These are phyloP conservation scores for Salix udensis DNA, from an alignment of 345 rosid genomes.

Conservation along the genomic window DNA sequence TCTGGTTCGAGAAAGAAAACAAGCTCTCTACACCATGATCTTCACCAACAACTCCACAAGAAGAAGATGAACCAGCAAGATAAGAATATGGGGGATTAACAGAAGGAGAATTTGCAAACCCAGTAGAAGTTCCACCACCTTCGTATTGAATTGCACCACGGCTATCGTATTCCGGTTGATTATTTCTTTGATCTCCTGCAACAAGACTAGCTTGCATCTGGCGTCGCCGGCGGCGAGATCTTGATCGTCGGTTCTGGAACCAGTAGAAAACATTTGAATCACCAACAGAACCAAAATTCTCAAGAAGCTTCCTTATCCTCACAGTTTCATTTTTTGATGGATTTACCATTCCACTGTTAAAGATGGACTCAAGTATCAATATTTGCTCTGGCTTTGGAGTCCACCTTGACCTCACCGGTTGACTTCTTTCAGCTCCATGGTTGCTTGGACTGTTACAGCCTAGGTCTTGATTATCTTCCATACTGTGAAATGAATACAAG, in stretches of 20 bases:
- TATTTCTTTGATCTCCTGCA: slow-evolving; percentile 24
- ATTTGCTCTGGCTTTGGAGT: slow-evolving; percentile 98
- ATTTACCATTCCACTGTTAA: slow-evolving; percentile 96
- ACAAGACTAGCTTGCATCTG: slow-evolving; percentile 75
- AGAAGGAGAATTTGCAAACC: slow-evolving; percentile 30
- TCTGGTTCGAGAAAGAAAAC: slow-evolving; percentile 48
- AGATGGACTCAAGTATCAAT: slow-evolving; percentile 95
- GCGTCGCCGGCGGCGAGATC: slow-evolving; percentile 94
- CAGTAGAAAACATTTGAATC: slow-evolving; percentile 99
- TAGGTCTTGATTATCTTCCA: slow-evolving; percentile 66
- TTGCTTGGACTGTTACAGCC: slow-evolving; percentile 40
- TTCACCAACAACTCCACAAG: slow-evolving; percentile 42
- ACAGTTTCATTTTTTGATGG: slow-evolving; percentile 97
- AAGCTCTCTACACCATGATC: slow-evolving; percentile 42
- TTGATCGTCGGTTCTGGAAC: slow-evolving; percentile 95
- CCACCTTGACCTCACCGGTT: slow-evolving; percentile 93
- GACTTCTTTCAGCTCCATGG: slow-evolving; percentile 43
- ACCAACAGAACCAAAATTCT: slow-evolving; percentile 85
- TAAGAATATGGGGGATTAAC: slow-evolving; percentile 33
- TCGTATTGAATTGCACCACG: slow-evolving; percentile 42
- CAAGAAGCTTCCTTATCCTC: slow-evolving; percentile 79
- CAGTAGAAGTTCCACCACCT: slow-evolving; percentile 22
- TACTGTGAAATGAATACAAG: slow-evolving; percentile 20
- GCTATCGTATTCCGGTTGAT: slow-evolving; percentile 8
- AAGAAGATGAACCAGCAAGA: slow-evolving; percentile 41